Evolutionary conservation across 768 basidiomycete species (phyloP).

Genomic region (Pleurotus sapidus): DNA sequence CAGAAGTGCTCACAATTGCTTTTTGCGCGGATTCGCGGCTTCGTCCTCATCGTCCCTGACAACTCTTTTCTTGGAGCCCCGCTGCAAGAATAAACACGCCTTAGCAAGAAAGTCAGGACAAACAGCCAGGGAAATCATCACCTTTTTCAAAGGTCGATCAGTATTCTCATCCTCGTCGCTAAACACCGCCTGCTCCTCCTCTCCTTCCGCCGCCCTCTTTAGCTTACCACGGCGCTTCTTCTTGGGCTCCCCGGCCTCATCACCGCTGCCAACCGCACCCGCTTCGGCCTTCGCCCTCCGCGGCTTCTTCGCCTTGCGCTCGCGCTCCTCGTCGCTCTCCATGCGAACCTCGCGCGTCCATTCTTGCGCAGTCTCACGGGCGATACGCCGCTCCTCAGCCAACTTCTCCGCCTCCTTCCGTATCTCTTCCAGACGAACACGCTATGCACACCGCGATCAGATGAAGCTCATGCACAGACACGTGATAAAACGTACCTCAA

Average conservation of each 20-base stretch:
- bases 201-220: slow-evolving; percentile 57
- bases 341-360: slow-evolving; percentile 71
- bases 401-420: slow-evolving; percentile 72
- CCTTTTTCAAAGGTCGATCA: slow-evolving; percentile 71
- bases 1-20: slow-evolving; percentile 61
- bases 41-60: slow-evolving; percentile 79
- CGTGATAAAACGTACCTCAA: slow-evolving; percentile 53
- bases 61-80: slow-evolving; percentile 66
- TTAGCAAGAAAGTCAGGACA: slow-evolving; percentile 14
- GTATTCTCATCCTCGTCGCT: slow-evolving; percentile 63
- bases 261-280: slow-evolving; percentile 32
- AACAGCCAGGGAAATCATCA: slow-evolving; percentile 20
- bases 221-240: slow-evolving; percentile 71
- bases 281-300: slow-evolving; percentile 48
- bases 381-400: slow-evolving; percentile 73
- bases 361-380: slow-evolving; percentile 75
- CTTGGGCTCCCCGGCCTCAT: slow-evolving; percentile 65
- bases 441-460: slow-evolving; percentile 33
- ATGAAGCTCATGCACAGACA: neutral
- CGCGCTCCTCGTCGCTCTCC: slow-evolving; percentile 80
- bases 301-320: slow-evolving; percentile 56
- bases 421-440: slow-evolving; percentile 57
- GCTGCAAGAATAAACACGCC: slow-evolving; percentile 24
- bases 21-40: slow-evolving; percentile 62
- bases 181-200: slow-evolving; percentile 65